Evolutionary conservation across 2,329 filamentous ascomycete species (phyloP).

Genomic region (Pseudogymnoascus sp.): DNA sequence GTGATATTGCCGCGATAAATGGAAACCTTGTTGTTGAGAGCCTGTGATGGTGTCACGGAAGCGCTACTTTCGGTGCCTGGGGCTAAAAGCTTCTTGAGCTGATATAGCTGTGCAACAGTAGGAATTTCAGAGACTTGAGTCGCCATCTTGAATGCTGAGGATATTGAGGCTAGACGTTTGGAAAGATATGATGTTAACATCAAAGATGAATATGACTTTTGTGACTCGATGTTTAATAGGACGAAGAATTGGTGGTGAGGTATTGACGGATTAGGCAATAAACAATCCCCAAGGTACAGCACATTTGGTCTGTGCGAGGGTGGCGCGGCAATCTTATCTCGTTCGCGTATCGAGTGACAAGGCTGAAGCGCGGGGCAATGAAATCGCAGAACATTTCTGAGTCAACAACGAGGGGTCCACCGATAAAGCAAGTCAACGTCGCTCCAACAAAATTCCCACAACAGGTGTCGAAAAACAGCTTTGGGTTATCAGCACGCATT

Average conservation of each 20-base stretch:
- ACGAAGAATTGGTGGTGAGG: neutral
- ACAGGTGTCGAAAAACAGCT: neutral
- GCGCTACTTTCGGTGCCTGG: neutral
- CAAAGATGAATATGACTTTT: neutral
- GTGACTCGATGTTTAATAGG: neutral
- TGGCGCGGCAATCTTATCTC: neutral
- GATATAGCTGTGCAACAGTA: conserved; percentile 25
- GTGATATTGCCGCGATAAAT: conserved; percentile 76
- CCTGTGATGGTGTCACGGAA: conserved; percentile 20
- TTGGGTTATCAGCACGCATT: neutral
- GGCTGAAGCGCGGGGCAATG: conserved; percentile 3
- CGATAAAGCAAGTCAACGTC: neutral
- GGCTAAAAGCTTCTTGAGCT: conserved; percentile 19
- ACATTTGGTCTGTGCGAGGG: neutral
- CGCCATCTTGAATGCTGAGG: conserved; percentile 22
- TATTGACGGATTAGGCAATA: neutral
- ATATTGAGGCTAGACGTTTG: conserved; percentile 18
- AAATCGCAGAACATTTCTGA: conserved; percentile 2
- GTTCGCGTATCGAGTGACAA: neutral
- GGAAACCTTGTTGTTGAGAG: conserved; percentile 61
- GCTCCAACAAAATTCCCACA: neutral
- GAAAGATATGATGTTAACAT: neutral
- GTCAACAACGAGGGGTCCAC: conserved; percentile 2
- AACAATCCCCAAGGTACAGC: neutral
- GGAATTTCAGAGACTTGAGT: conserved; percentile 24